Evolutionary conservation across 108 stramenopile species (phyloP).

Genomic region (Nannochloropsis granulata): DNA sequence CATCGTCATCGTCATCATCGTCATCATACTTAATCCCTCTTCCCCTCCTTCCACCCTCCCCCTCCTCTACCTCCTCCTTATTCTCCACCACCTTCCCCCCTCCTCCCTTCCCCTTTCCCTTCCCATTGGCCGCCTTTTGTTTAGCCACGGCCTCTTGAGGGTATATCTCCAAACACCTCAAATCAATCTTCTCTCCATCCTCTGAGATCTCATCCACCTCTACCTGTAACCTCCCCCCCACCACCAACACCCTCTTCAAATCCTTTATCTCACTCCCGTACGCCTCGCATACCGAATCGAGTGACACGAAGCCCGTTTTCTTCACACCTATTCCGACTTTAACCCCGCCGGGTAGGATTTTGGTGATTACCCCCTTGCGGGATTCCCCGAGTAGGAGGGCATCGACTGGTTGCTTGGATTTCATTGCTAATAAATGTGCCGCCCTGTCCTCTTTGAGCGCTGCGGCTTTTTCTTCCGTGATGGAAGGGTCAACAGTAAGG

Average conservation of each 20-base stretch:
- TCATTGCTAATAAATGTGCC: not conserved
- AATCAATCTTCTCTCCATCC: not conserved
- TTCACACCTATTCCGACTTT: not conserved
- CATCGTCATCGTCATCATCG: not conserved
- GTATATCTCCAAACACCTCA: not conserved
- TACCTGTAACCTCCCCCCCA: not conserved
- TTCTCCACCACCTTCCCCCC: not conserved
- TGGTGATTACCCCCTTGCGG: not conserved
- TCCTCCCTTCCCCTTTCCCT: not conserved
- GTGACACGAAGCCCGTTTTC: not conserved
- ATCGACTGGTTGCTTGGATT: not conserved
- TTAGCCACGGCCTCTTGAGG: not conserved
- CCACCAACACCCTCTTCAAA: not conserved
- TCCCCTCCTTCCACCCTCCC: not conserved
- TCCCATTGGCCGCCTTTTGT: not conserved
- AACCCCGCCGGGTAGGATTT: not conserved
- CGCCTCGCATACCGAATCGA: not conserved
- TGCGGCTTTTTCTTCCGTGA: not conserved
- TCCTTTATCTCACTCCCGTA: not conserved
- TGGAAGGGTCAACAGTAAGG: not conserved
- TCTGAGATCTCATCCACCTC: not conserved
- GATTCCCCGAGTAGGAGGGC: not conserved
- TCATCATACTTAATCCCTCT: not conserved
- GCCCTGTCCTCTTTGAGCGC: not conserved
- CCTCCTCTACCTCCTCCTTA: not conserved